phyloP scores from a whole-genome alignment of 495 filamentous ascomycete species.

The Bryoglossum gracile region DNA sequence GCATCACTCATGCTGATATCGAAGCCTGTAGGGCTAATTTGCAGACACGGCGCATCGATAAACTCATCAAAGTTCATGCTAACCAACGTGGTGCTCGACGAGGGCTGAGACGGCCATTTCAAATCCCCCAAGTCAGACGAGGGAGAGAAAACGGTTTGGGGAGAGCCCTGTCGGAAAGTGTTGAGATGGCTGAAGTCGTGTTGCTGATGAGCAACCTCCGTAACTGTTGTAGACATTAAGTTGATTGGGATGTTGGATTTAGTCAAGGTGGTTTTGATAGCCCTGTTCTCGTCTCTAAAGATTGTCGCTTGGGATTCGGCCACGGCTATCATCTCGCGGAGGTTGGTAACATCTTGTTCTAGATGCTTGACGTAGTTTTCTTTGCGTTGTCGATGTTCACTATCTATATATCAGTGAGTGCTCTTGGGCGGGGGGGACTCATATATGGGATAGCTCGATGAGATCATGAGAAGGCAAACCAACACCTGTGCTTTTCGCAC shows the following conservation, averaged over 20 bases:
- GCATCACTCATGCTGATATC: not conserved
- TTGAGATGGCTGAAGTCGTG: not conserved
- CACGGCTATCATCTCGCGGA: slow-evolving; percentile 37
- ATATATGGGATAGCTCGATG: no score
- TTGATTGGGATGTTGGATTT: slow-evolving; percentile 2
- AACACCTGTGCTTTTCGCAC: slow-evolving; percentile 43
- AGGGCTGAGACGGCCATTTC: slow-evolving; percentile 3
- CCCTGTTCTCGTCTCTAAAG: slow-evolving; percentile 34
- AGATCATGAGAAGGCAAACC: no score
- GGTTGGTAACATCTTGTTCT: slow-evolving; percentile 37
- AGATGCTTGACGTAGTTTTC: slow-evolving; percentile 43
- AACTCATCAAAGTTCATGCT: slow-evolving; percentile 17
- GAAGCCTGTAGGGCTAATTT: slow-evolving; percentile 2
- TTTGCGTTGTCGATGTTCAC: slow-evolving; percentile 45
- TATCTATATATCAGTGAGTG: slow-evolving; percentile 6
- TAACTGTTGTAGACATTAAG: not conserved
- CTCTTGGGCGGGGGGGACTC: not conserved
- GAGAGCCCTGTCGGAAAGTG: no score
- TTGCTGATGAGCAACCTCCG: not conserved
- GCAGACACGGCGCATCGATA: slow-evolving; percentile 11
- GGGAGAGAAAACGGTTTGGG: no score
- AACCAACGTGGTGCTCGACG: slow-evolving; percentile 3
- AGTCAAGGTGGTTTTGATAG: slow-evolving; percentile 19
- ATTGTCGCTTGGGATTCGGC: slow-evolving; percentile 25
- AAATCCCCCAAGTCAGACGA: not conserved